phyloP scores from a whole-genome alignment of 1,284 basidiomycete genomes.

The Puccinia polysora region DNA sequence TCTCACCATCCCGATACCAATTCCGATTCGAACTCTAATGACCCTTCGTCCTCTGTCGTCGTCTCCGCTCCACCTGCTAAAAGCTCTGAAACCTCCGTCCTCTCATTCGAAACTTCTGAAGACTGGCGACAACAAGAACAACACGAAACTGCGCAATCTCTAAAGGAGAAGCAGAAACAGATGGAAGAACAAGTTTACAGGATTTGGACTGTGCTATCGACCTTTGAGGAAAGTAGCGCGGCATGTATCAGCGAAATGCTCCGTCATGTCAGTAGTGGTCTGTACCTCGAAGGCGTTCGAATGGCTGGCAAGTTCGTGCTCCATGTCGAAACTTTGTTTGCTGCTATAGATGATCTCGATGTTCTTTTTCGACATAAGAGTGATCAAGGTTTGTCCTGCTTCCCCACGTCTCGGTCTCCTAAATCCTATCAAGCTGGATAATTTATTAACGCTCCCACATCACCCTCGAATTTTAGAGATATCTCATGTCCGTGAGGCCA shows the following conservation, averaged over 20 bases:
- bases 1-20: slow-evolving; percentile 46
- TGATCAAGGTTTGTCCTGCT: slow-evolving; percentile 67
- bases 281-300: slow-evolving; percentile 90
- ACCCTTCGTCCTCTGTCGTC: slow-evolving; percentile 40
- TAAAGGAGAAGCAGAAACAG: slow-evolving; percentile 83
- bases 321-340: slow-evolving; percentile 96
- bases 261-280: slow-evolving; percentile 88
- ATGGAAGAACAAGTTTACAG: slow-evolving; percentile 98
- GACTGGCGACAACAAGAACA: slow-evolving; percentile 60
- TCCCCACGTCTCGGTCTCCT: background rate
- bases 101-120: slow-evolving; percentile 40
- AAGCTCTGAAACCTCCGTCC: slow-evolving; percentile 16
- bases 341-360: slow-evolving; percentile 93
- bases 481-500: slow-evolving; percentile 94
- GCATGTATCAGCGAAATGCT: slow-evolving; percentile 99
- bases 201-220: slow-evolving; percentile 97
- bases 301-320: slow-evolving; percentile 99
- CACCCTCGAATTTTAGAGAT: slow-evolving; percentile 71
- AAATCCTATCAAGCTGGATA: background rate
- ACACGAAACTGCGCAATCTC: slow-evolving; percentile 70
- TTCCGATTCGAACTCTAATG: slow-evolving; percentile 46
- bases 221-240: slow-evolving; percentile 98
- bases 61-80: slow-evolving; percentile 19
- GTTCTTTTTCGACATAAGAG: slow-evolving; percentile 75
- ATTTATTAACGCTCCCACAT: slow-evolving; percentile 11